These are phyloP conservation scores for Eucalyptus cloeziana DNA, from an alignment of 345 rosid genomes.

Conservation along the genomic window DNA sequence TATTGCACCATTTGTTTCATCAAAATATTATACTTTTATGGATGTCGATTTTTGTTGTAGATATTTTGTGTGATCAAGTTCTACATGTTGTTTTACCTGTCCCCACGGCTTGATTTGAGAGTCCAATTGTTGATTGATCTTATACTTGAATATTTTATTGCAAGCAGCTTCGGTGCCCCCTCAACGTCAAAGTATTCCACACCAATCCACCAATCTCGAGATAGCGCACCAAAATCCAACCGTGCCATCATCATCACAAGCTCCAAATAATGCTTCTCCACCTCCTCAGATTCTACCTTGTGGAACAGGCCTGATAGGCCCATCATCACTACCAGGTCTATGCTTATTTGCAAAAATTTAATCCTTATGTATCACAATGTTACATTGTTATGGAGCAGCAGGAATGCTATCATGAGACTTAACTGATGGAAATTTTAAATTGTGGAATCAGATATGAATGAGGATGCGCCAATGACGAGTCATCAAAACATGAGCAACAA, in stretches of 20 bases:
- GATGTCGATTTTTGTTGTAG: too few species aligned
- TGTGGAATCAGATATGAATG: background rate
- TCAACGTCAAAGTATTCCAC: rapidly evolving
- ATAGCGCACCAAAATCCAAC: rapidly evolving
- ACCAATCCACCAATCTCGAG: rapidly evolving
- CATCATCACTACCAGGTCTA: background rate
- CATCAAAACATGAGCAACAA: rapidly evolving
- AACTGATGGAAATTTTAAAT: background rate
- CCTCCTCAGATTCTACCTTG: background rate
- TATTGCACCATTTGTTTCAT: background rate
- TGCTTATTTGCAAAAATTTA: too few species aligned
- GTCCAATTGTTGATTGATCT: background rate
- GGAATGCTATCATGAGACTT: background rate
- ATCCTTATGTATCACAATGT: background rate
- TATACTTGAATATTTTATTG: background rate
- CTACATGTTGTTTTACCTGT: too few species aligned
- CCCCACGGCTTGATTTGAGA: background rate
- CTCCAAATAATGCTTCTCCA: too few species aligned
- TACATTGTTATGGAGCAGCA: too few species aligned
- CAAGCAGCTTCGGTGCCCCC: background rate
- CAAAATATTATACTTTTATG: too few species aligned
- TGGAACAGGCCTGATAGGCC: rapidly evolving
- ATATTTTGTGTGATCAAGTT: too few species aligned
- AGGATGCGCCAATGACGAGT: rapidly evolving
- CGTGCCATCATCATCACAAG: background rate